Base-by-base conservation (phyloP, 331 rosid species). In the Malus hybrid region DNA sequence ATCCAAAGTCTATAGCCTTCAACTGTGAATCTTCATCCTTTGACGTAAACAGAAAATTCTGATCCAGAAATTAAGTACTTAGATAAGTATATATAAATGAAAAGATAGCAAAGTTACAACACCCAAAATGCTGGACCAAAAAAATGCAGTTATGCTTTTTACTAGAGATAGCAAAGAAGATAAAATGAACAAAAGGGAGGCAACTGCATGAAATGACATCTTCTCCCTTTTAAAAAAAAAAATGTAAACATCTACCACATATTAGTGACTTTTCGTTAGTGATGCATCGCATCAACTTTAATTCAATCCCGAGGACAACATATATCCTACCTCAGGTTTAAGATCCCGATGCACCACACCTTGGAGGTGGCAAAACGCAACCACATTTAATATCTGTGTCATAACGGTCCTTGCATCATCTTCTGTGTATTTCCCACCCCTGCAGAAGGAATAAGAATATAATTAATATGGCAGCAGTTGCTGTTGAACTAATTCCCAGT, bases 291-390 rank as follows among this genome's bases (percentile, higher is more conserved):
- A 72, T 9, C 15, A 57, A 57, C 9, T 7, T 72, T 56, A 33
- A 42, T 13, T 36, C 66, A 79, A 68, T 28, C 52, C 1, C 1
- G 9, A 44, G 10, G 68, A 7, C 11, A 70, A 12, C 65, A 71
- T 15, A 15, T 71, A 75, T 53, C 78, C 73, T 74, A 91, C 98
- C 96, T 93, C 98, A 11, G 98, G 98, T 82, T 93, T 93, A 63
- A 93, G 98, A 79, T 93, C 98, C 5, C 98, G 93, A 65, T 93
- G 98, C 68, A 93, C 98, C 88, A 93, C 98, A 44, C 98, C 98
- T 73, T 93, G 97, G 68, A 93, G 89, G 75, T 93, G 98, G 89
- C 88, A 93, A 87, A 93, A 93, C 53, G 98, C 85, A 82, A 87
- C 98, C 58, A 91, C 91, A 71, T 88, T 91, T 46, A 93, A 82